Base-by-base conservation (phyloP, 106 monocot genomes). In the Vanilla planifolia region DNA sequence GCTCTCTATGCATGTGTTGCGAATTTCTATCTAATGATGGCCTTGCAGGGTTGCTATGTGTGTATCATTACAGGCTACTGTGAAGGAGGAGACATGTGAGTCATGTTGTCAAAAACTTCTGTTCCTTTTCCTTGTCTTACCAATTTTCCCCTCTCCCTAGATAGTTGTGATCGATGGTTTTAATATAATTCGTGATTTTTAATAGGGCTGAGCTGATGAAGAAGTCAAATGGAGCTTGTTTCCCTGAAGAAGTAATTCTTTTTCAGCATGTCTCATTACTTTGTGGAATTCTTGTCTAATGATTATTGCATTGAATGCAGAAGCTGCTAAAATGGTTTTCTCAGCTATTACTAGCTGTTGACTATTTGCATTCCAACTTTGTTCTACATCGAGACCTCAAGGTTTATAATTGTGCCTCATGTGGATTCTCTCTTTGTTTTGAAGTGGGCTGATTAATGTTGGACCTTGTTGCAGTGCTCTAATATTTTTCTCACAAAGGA, bases 401-500 rank as follows among this genome's bases (percentile, higher is more conserved):
- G 96, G 96, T 98, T 36, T 62, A 73, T 67, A 43, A 61, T 25
- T 63, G 48, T 6, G 32, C 43, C 36, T 25, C 8, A 41, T 32
- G 36, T 56, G 28, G 0, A 27, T 75, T 8, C 53, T 47, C 13
- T 69, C 24, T 36, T 43, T 69, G 24, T 11, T 60, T 40, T 34
- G n/a, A 26, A 15, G 22, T 17, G 44, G 33, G 36, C 48, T 65
- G 26, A 27, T 27, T 75, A n/a, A 6, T 41, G 34, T 20, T 19
- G 7, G 26, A 33, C 40, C 27, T 68, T 60, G 24, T 57, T 77
- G 40, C 84, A 98, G 96, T 98, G 96, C 62, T 98, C 96, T 39
- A 98, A 98, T 67, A 98, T 98, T 72, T 98, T 98, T 69, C 91
- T 98, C 14, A 98, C 91, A 0, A 92, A 85, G 74, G 96, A 98